A percentile compares a stretch with the other conserved stretches of the same genome.
Conservation (phyloP, 352 stramenopile genomes). For the Phytopythium kandeliae region DNA sequence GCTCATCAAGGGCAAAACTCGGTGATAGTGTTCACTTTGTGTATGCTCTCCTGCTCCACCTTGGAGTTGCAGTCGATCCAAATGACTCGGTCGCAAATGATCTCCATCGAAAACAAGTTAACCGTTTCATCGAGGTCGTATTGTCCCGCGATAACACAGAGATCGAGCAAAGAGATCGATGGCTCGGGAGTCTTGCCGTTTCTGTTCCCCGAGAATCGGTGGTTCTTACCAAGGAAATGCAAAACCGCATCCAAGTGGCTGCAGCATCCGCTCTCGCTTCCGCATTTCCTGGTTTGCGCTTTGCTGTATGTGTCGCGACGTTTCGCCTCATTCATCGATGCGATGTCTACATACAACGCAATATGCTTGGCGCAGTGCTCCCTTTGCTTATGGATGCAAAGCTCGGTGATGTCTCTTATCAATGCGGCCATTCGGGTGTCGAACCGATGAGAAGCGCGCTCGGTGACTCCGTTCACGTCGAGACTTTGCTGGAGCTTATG, state of each 20-base stretch:
- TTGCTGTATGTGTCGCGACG: slow-evolving; percentile 32
- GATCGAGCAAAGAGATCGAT: not conserved
- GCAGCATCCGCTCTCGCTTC: slow-evolving; percentile 25
- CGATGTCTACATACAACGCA: slow-evolving; percentile 30
- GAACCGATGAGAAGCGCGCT: not conserved
- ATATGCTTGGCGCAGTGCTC: slow-evolving; percentile 43
- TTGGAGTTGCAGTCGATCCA: slow-evolving; percentile 18
- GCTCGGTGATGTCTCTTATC: slow-evolving; percentile 1
- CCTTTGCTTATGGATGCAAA: slow-evolving; percentile 48
- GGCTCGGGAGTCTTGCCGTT: not conserved
- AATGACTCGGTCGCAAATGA: not conserved
- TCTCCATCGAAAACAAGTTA: not conserved
- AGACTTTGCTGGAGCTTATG: slow-evolving; percentile 32
- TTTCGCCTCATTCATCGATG: slow-evolving; percentile 33
- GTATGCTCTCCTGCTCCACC: slow-evolving; percentile 40
- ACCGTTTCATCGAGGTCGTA: not conserved
- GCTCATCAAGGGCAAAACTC: not conserved
- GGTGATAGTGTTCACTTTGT: slow-evolving; percentile 35
- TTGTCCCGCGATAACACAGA: not conserved
- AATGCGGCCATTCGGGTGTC: no score
- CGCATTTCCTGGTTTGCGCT: slow-evolving; percentile 22
- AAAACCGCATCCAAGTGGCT: slow-evolving; percentile 24
- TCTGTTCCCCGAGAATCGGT: slow-evolving; percentile 3
- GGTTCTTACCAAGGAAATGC: slow-evolving; percentile 15
- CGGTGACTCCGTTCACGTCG: slow-evolving; percentile 3